Conservation (phyloP, 2,329 filamentous ascomycete species). For the Cercospora janseana region DNA sequence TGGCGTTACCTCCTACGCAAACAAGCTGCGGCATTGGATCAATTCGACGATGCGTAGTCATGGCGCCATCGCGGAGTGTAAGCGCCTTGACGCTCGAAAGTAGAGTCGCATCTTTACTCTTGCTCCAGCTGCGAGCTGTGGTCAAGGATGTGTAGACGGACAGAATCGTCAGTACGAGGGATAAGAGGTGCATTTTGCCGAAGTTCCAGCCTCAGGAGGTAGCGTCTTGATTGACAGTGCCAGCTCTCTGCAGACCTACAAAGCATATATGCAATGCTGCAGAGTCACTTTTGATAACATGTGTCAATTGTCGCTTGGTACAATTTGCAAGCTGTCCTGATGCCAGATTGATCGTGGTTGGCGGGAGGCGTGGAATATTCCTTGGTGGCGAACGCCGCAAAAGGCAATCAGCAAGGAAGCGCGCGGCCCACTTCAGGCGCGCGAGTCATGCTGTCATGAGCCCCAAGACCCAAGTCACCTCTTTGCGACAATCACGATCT, state of each 20-base stretch:
- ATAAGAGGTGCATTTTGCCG: slow-evolving; percentile 13
- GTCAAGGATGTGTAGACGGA: slow-evolving; percentile 17
- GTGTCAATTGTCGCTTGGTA: too few relatives aligned
- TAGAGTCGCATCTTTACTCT: slow-evolving; percentile 44
- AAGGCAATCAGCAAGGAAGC: too few relatives aligned
- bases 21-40: slow-evolving; percentile 69
- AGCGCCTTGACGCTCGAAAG: slow-evolving; percentile 70
- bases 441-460: background rate
- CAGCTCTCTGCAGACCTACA: too few relatives aligned
- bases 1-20: slow-evolving; percentile 65
- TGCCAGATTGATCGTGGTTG: too few relatives aligned
- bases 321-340: too few relatives aligned
- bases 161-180: slow-evolving; percentile 12
- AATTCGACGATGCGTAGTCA: slow-evolving; percentile 74
- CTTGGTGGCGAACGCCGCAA: too few relatives aligned
- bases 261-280: too few relatives aligned
- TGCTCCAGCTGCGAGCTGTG: slow-evolving; percentile 16
- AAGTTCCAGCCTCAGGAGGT: background rate
- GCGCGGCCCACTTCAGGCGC: background rate
- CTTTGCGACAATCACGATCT: slow-evolving; percentile 2
- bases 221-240: background rate
- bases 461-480: too few relatives aligned
- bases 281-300: too few relatives aligned
- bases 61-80: slow-evolving; percentile 66
- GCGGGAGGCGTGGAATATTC: too few relatives aligned